phyloP scores from a whole-genome alignment of 2,329 filamentous ascomycete genomes.

The Aspergillus thermomutatus region DNA sequence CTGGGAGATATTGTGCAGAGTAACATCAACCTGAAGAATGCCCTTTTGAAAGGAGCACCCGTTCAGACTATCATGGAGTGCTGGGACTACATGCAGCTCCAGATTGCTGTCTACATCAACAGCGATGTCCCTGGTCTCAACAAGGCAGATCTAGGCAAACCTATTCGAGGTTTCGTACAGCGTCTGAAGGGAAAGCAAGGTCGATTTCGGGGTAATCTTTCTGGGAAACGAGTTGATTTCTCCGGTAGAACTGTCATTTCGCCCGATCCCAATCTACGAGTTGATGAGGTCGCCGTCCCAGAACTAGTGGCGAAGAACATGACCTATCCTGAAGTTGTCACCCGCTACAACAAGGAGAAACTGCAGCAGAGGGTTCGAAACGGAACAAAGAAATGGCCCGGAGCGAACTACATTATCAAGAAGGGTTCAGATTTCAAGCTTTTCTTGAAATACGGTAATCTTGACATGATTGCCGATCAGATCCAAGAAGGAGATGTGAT shows the following conservation, averaged over 20 bases:
- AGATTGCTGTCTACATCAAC: slow-evolving; percentile 97
- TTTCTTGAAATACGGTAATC: slow-evolving; percentile 71
- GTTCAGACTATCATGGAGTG: slow-evolving; percentile 93
- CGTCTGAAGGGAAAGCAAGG: slow-evolving; percentile 96
- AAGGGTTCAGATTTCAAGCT: slow-evolving; percentile 68
- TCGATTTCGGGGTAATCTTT: slow-evolving; percentile 93
- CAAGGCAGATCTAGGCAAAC: slow-evolving; percentile 80
- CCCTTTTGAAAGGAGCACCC: slow-evolving; percentile 76
- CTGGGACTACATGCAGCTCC: slow-evolving; percentile 94
- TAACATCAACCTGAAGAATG: slow-evolving; percentile 80
- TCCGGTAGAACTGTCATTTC: slow-evolving; percentile 97
- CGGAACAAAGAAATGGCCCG: slow-evolving; percentile 76
- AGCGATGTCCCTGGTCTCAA: slow-evolving; percentile 92
- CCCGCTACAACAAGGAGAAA: slow-evolving; percentile 80
- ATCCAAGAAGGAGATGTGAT: slow-evolving; percentile 83
- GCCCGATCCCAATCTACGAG: slow-evolving; percentile 87
- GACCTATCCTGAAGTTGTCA: slow-evolving; percentile 89
- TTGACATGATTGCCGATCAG: slow-evolving; percentile 67
- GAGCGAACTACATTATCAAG: slow-evolving; percentile 78
- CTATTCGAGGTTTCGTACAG: slow-evolving; percentile 90
- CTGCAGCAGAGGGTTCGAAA: slow-evolving; percentile 70
- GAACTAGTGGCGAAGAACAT: slow-evolving; percentile 90
- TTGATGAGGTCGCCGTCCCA: slow-evolving; percentile 92
- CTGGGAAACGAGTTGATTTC: slow-evolving; percentile 97
- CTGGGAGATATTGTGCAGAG: slow-evolving; percentile 95